These are phyloP conservation scores for Metarhizium guizhouense DNA, from an alignment of 2,329 filamentous ascomycete genomes.

Conservation along the genomic window DNA sequence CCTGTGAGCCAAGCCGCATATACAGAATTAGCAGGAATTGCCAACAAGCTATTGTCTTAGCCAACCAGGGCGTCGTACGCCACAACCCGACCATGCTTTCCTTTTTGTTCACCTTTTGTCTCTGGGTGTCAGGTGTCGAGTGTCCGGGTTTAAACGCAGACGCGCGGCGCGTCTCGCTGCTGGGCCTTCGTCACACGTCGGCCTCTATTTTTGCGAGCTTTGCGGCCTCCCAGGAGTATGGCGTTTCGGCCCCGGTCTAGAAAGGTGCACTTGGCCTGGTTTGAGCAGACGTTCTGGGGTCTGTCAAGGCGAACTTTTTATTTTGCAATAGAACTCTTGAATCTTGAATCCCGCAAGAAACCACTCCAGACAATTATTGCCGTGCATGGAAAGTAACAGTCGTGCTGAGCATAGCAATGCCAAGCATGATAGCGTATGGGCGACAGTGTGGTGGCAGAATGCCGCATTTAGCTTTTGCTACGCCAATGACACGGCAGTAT, in stretches of 20 bases:
- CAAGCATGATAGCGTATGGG: conserved; percentile 12
- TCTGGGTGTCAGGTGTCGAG: no score
- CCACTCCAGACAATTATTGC: not conserved
- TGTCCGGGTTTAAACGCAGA: no score
- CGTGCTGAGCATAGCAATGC: not conserved
- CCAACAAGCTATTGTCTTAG: no score
- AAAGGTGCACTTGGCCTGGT: conserved; percentile 16
- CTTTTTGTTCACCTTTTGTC: no score
- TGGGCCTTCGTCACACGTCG: not conserved
- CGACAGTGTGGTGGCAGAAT: conserved; percentile 16
- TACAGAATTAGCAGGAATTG: no score
- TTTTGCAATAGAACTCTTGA: not conserved
- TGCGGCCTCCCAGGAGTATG: not conserved
- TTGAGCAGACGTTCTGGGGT: conserved; percentile 20
- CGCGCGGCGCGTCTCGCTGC: not conserved
- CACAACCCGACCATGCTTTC: no score
- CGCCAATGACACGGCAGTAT: conserved; percentile 27
- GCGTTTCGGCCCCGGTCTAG: conserved; percentile 1
- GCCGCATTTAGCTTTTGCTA: conserved; percentile 17
- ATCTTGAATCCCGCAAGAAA: not conserved
- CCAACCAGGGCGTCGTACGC: no score
- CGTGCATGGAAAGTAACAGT: not conserved
- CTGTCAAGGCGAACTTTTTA: conserved; percentile 10
- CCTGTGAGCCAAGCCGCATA: no score
- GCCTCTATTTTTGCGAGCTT: not conserved